Conservation (phyloP, 1,284 basidiomycete genomes). For the Stygiomarasmius scandens region DNA sequence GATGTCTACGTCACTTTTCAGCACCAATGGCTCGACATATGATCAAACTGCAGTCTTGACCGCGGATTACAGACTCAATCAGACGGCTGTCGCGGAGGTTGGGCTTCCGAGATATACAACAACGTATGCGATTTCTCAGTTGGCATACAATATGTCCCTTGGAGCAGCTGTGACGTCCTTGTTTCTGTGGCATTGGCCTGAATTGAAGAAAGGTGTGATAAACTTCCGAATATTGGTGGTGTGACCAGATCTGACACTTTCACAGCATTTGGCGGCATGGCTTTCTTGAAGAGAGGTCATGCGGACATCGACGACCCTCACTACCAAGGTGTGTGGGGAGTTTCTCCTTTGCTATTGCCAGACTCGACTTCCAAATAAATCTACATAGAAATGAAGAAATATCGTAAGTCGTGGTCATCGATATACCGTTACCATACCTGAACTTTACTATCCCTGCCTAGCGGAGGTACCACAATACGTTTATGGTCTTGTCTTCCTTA, state of each 20-base stretch:
- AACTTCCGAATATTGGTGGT: not conserved
- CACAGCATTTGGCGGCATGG: constrained; percentile 48
- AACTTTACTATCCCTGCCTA: constrained; percentile 2
- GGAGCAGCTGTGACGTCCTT: constrained; percentile 52
- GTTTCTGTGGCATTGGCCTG: constrained; percentile 54
- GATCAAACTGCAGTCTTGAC: constrained; percentile 50
- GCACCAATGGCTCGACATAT: constrained; percentile 41
- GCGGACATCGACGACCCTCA: constrained; percentile 50
- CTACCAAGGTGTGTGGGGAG: constrained; percentile 42
- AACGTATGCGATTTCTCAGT: constrained; percentile 51
- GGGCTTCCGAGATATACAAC: constrained; percentile 53
- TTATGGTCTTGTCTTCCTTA: constrained; percentile 47
- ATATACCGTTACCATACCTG: not conserved
- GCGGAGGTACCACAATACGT: constrained; percentile 58
- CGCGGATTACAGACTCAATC: constrained; percentile 43
- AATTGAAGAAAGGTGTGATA: constrained; percentile 32
- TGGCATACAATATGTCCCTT: constrained; percentile 53
- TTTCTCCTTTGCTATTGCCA: not conserved
- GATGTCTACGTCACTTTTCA: constrained; percentile 54
- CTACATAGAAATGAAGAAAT: constrained; percentile 49
- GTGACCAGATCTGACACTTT: no score
- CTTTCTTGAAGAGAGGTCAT: constrained; percentile 39
- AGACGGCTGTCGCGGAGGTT: constrained; percentile 36
- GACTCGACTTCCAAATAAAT: not conserved
- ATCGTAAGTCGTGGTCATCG: constrained; percentile 24